Evolutionary conservation across 148 eudicot species (phyloP), one percentile per base, ranked within the genome.

Genomic region (Persicaria maculosa): DNA sequence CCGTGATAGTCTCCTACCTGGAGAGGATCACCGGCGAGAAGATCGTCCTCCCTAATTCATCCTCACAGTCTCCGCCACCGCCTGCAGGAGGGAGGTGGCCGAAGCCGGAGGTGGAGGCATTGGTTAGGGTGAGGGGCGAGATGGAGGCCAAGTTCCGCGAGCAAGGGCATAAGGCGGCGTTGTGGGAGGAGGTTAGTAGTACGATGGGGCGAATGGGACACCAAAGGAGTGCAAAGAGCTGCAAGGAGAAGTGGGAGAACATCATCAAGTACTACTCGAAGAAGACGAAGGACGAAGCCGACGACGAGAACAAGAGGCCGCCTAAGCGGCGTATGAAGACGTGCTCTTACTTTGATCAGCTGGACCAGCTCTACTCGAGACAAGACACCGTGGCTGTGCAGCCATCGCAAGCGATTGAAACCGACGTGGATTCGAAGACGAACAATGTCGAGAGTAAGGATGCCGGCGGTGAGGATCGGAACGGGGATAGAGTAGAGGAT

Each of bases 181-280:
- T 47, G 31, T 70, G 73, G 73, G 73, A 70, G 50, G 73, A 70
- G 73, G 46, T 70, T 6, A 70, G 73, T 12, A 3, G 9, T 17
- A 8, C 4, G 4, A 44, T 70, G 73, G 53, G 9, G 48, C 17
- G 4, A 46, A 43, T 70, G 40, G 73, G 73, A 9, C 16, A 46
- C 19, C 31, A 70, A 7, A 70, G 73, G 50, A 17, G 19, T 45
- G 53, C 73, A 1, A 70, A 20, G 50, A 70, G 53, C 12, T 70
- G 73, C 10, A 70, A 47, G 50, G 73, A 70, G 43, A 70, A 70
- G 16, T 70, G 73, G 73, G 53, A 70, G 15, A 70, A 47, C 17
- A 70, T 70, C 6, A 46, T 1, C 22, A 70, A 70, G 73, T 46
- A 70, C 36, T 70, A 44, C 19, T 8, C 1, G 4, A 70, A 9